phyloP scores from a whole-genome alignment of 2,329 filamentous ascomycete genomes.

The Kalaharituber pfeilii region DNA sequence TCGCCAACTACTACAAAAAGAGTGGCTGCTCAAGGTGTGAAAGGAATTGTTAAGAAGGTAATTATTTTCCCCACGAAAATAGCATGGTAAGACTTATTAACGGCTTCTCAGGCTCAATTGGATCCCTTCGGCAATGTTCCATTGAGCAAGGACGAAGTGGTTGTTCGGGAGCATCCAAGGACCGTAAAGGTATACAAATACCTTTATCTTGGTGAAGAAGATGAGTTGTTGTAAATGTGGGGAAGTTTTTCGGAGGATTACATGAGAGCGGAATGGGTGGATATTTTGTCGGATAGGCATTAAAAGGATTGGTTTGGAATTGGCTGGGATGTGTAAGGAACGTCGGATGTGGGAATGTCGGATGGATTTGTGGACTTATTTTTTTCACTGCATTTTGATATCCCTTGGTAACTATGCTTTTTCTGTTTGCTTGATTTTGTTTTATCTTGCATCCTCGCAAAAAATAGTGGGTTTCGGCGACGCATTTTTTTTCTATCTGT shows the following conservation, averaged over 20 bases:
- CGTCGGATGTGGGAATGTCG: too few species aligned
- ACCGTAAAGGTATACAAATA: neutral
- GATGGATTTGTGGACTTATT: neutral
- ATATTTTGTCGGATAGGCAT: neutral
- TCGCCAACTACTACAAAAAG: neutral
- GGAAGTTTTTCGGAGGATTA: neutral
- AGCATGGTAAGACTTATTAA: neutral
- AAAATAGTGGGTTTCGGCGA: too few species aligned
- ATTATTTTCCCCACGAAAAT: neutral
- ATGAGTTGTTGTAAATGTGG: neutral
- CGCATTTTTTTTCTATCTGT: neutral
- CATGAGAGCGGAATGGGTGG: neutral
- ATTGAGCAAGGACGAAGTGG: neutral
- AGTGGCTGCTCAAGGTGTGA: neutral
- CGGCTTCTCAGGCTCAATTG: neutral
- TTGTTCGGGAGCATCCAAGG: neutral
- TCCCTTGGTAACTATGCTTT: neutral
- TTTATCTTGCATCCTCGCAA: too few species aligned
- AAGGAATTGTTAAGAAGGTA: neutral
- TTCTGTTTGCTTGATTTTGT: too few species aligned
- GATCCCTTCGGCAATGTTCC: neutral
- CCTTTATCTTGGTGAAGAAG: neutral
- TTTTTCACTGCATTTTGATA: neutral
- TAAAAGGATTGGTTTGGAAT: neutral
- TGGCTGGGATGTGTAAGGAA: too few species aligned